Evolutionary conservation across 1,284 basidiomycete species (phyloP).

Genomic region (Microbotryomycetes sp.): DNA sequence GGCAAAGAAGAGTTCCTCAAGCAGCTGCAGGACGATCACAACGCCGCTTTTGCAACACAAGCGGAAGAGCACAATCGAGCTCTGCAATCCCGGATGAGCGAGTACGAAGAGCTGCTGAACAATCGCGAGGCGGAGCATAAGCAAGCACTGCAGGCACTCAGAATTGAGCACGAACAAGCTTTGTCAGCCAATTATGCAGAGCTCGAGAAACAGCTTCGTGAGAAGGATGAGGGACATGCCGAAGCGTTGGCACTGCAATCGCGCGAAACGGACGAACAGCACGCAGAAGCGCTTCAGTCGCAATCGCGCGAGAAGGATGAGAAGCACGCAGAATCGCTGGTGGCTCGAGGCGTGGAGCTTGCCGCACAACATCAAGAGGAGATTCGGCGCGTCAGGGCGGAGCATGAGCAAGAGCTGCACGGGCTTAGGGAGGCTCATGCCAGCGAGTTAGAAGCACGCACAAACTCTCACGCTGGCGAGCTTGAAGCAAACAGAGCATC

Average conservation of each 20-base stretch:
- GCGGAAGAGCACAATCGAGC: constrained; percentile 60
- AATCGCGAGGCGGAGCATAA: constrained; percentile 57
- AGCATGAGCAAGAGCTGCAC: neutral
- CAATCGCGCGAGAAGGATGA: neutral
- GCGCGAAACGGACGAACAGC: neutral
- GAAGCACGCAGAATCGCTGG: neutral
- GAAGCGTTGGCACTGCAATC: neutral
- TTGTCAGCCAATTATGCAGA: too few species aligned
- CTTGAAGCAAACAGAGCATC: neutral
- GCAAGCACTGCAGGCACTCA: constrained; percentile 56
- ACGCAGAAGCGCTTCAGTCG: neutral
- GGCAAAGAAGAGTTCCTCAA: constrained; percentile 37
- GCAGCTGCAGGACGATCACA: constrained; percentile 40
- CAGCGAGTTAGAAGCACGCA: neutral
- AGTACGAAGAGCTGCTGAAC: neutral
- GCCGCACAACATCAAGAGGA: neutral
- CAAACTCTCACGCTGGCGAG: too few species aligned
- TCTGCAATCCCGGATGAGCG: constrained; percentile 47
- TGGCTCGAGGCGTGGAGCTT: neutral
- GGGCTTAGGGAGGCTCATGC: neutral
- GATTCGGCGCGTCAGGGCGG: neutral
- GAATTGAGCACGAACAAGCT: too few species aligned
- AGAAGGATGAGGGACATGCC: neutral
- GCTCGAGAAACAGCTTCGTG: constrained; percentile 44
- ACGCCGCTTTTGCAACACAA: constrained; percentile 64